phyloP scores from a whole-genome alignment of 1,139 yeast species.

The Pichia sp. region DNA sequence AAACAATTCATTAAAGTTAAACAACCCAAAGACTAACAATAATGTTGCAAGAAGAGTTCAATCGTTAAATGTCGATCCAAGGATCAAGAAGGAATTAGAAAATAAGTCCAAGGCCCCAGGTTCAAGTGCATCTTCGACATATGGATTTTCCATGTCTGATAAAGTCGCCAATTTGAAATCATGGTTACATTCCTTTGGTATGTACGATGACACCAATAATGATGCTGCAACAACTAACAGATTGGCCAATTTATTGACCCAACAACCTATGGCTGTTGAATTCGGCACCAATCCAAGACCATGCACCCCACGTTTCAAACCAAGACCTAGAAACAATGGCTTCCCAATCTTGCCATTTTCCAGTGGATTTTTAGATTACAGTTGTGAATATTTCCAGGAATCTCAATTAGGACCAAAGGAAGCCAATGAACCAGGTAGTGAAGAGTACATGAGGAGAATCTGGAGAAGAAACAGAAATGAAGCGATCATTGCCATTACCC shows the following conservation, averaged over 20 bases:
- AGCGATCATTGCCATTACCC: slow-evolving; percentile 81
- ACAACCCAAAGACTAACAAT: not conserved
- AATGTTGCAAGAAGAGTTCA: slow-evolving; percentile 23
- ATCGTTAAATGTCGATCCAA: slow-evolving; percentile 23
- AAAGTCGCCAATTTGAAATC: slow-evolving; percentile 44
- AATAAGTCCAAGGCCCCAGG: slow-evolving; percentile 5
- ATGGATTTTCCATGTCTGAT: slow-evolving; percentile 28
- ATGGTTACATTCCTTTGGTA: slow-evolving; percentile 42
- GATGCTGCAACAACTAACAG: slow-evolving; percentile 23
- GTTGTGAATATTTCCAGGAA: slow-evolving; percentile 91
- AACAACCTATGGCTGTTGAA: slow-evolving; percentile 41
- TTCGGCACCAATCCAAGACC: slow-evolving; percentile 54
- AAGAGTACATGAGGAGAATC: slow-evolving; percentile 74
- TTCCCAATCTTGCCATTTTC: slow-evolving; percentile 57
- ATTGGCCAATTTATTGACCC: slow-evolving; percentile 35
- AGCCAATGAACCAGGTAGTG: slow-evolving; percentile 90
- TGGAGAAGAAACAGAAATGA: slow-evolving; percentile 95
- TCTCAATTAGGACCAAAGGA: slow-evolving; percentile 92
- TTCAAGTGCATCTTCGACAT: slow-evolving; percentile 37
- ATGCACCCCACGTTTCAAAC: slow-evolving; percentile 49
- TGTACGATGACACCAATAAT: slow-evolving; percentile 39
- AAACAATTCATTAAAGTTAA: not conserved
- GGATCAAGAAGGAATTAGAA: slow-evolving; percentile 7
- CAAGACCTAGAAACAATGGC: slow-evolving; percentile 34
- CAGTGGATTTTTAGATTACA: slow-evolving; percentile 83